Percentiles rank a stretch among this genome's conserved stretches.
These are phyloP conservation scores for Phylloporus sp. DNA, from an alignment of 768 basidiomycete genomes.

Conservation along the genomic window DNA sequence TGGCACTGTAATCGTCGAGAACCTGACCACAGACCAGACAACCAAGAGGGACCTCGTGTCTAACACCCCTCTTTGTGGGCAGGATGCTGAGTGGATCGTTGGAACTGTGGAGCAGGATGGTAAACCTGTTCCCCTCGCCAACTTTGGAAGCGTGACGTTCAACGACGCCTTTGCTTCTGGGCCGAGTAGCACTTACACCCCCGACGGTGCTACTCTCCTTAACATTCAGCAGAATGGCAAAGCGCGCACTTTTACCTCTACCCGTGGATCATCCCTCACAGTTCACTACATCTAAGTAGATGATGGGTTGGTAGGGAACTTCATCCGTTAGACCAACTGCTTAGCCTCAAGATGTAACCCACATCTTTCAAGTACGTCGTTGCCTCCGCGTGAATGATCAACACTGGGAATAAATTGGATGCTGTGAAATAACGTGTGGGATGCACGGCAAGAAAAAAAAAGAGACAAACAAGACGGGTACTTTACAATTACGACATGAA, in stretches of 20 bases:
- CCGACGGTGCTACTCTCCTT: conserved; percentile 6
- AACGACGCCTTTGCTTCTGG: conserved; percentile 7
- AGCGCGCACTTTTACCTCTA: conserved; percentile 12
- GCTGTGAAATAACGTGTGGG: neutral
- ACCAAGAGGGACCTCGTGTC: conserved; percentile 8
- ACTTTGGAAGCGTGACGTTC: conserved; percentile 23
- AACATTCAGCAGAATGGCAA: conserved; percentile 9
- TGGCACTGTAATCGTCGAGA: conserved; percentile 16
- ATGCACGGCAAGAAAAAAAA: neutral
- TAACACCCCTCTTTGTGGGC: conserved; percentile 12
- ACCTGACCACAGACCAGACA: conserved; percentile 13
- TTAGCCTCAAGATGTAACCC: neutral
- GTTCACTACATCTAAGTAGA: conserved; percentile 6
- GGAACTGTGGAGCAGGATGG: conserved; percentile 12
- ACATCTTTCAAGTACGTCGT: too few relatives aligned
- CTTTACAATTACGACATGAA: conserved; percentile 8
- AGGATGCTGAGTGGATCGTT: conserved; percentile 23
- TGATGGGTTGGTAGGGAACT: neutral
- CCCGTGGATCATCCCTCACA: neutral
- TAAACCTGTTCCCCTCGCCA: conserved; percentile 4
- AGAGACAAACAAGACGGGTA: conserved; percentile 5
- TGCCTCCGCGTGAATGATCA: too few relatives aligned
- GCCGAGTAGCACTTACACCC: conserved; percentile 3
- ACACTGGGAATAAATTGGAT: neutral
- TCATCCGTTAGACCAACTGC: neutral